These are phyloP conservation scores for Fusarium longipes DNA, from an alignment of 2,329 filamentous ascomycete genomes.

Conservation along the genomic window DNA sequence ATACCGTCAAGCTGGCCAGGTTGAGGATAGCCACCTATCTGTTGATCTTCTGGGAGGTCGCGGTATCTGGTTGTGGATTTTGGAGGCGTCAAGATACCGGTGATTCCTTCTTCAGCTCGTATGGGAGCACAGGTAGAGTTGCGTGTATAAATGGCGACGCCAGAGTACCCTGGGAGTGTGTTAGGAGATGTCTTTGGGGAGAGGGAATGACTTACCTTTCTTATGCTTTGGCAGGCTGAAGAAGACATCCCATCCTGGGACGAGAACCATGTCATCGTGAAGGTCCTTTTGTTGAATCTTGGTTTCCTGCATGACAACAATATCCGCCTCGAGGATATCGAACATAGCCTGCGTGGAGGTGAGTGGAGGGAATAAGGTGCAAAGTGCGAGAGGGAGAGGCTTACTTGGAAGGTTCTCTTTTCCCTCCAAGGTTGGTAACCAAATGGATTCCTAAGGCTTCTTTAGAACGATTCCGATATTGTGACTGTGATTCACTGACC, in stretches of 20 bases:
- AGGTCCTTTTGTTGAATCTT: slow-evolving; percentile 97
- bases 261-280: slow-evolving; percentile 92
- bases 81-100: slow-evolving; percentile 80
- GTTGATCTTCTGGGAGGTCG: slow-evolving; percentile 76
- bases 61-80: slow-evolving; percentile 77
- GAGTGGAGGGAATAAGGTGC: not conserved
- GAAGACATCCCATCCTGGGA: slow-evolving; percentile 95
- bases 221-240: slow-evolving; percentile 94
- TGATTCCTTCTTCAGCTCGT: slow-evolving; percentile 92
- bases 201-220: slow-evolving; percentile 70
- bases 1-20: slow-evolving; percentile 71
- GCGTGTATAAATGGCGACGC: slow-evolving; percentile 94
- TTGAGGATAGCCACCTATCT: slow-evolving; percentile 90
- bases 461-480: slow-evolving; percentile 7
- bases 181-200: not conserved
- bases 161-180: slow-evolving; percentile 79
- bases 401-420: slow-evolving; percentile 74
- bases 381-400: not conserved
- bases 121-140: slow-evolving; percentile 87
- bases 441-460: slow-evolving; percentile 74
- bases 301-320: slow-evolving; percentile 93
- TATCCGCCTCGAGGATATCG: slow-evolving; percentile 89
- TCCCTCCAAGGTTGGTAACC: slow-evolving; percentile 86
- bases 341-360: slow-evolving; percentile 79
- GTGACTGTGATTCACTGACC: slow-evolving; percentile 57